phyloP scores from a whole-genome alignment of 768 basidiomycete species.

The Cubamyces sp. region DNA sequence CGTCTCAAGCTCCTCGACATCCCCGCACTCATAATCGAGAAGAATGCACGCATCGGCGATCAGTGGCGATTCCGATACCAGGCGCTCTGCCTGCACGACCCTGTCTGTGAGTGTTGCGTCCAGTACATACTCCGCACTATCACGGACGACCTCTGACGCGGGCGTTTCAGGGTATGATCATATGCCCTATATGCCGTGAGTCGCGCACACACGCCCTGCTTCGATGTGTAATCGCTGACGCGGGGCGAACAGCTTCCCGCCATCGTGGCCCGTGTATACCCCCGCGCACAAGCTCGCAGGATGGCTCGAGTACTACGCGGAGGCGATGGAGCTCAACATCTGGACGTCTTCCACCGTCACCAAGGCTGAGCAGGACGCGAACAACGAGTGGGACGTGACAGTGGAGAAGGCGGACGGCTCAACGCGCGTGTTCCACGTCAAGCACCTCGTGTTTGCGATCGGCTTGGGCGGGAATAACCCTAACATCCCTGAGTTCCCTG shows the following conservation, averaged over 20 bases:
- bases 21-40: conserved; percentile 62
- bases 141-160: background rate
- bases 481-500: conserved; percentile 40
- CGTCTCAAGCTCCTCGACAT: conserved; percentile 58
- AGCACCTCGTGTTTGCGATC: conserved; percentile 45
- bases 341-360: conserved; percentile 54
- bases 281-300: conserved; percentile 66
- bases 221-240: background rate
- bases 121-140: background rate
- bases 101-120: conserved; percentile 54
- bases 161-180: conserved; percentile 46
- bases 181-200: conserved; percentile 60
- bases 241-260: conserved; percentile 49
- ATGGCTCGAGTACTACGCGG: conserved; percentile 69
- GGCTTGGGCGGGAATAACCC: conserved; percentile 45
- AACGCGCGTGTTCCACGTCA: conserved; percentile 33
- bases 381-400: conserved; percentile 36
- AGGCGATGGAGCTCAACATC: conserved; percentile 61
- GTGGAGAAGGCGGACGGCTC: conserved; percentile 42
- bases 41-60: conserved; percentile 59
- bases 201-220: background rate
- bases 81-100: conserved; percentile 66
- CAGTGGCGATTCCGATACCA: conserved; percentile 72
- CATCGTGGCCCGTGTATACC: conserved; percentile 60
- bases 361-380: conserved; percentile 26